Evolutionary conservation across 345 rosid species (phyloP), one percentile per base, ranked within the genome.

Genomic region (Stellera chamaejasme): DNA sequence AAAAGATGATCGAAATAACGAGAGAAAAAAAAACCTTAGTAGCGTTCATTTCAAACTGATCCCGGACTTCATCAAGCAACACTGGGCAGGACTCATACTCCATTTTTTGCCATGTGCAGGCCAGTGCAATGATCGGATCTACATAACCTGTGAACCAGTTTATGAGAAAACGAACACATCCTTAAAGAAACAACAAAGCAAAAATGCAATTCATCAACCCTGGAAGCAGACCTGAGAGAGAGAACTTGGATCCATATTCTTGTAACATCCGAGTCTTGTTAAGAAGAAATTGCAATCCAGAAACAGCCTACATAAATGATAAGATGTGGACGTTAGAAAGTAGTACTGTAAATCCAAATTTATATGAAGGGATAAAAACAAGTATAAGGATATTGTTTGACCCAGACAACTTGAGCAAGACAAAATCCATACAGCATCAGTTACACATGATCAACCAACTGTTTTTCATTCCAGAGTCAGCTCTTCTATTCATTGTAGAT

Each of bases 81-180:
- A 76, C 79, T 44, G 97, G 90, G 96, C 93, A 84, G 23, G 83
- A 74, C 51, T 84, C 94, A 53, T 79, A 78, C 69, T 92, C 98
- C 82, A 86, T 60, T 77, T 77, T 84, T 74, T 92, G 88, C 97
- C 98, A 92, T 13, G 79, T 75, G 75, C 82, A 72, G 27, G 79
- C 81, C 58, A 92, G 74, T 41, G 69, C 50, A 68, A 65, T 44
- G 66, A 92, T 70, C 51, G 93, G 97, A 69, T 82, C 82, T 72
- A 88, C 43, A 59, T 77, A 73, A 67, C 72, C 98, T 91, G 56
- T 15, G 63, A 16, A 56, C 46, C 48, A 71, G 4, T 46, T 43
- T 11, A 28, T 2, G 27, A n/a, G 26, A 55, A 62, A 63, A 66
- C 48, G 46, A 50, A 53, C 27, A 58, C 6, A 41, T 28, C 12